These are phyloP conservation scores for Ceratocystis colombiana DNA, from an alignment of 2,329 filamentous ascomycete species.

Conservation along the genomic window DNA sequence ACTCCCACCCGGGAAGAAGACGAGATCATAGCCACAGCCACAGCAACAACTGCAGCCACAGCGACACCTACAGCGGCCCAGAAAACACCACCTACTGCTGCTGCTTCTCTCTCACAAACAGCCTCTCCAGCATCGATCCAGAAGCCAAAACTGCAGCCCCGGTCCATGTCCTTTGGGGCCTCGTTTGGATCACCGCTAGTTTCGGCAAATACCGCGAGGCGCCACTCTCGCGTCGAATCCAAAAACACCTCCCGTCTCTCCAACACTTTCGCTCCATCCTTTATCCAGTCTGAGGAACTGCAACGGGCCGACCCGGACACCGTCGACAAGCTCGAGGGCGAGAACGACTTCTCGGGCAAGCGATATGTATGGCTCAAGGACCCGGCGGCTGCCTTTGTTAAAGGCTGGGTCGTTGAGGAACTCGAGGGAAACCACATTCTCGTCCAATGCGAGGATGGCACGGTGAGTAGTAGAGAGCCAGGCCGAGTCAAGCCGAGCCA, in stretches of 20 bases:
- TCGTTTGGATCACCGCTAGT: conserved; percentile 38
- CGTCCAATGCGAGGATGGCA: conserved; percentile 90
- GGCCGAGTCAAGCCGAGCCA: too few species aligned
- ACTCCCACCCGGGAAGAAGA: conserved; percentile 5
- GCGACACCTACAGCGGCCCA: neutral
- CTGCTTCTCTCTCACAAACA: neutral
- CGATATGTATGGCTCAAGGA: conserved; percentile 97
- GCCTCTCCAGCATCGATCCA: neutral
- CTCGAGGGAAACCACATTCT: conserved; percentile 56
- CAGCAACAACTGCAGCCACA: too few species aligned
- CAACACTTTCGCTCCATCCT: conserved; percentile 87
- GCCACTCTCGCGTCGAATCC: conserved; percentile 49
- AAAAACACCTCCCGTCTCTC: conserved; percentile 54
- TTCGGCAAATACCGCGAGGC: conserved; percentile 33
- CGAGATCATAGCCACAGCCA: neutral
- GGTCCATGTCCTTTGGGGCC: conserved; percentile 31
- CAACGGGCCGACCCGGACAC: conserved; percentile 43
- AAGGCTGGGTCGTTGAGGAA: conserved; percentile 85
- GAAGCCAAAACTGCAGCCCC: conserved; percentile 18
- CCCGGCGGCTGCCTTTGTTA: conserved; percentile 74
- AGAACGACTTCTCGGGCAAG: conserved; percentile 98
- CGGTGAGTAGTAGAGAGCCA: conserved; percentile 44
- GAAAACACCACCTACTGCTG: conserved; percentile 6
- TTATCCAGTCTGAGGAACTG: conserved; percentile 82
- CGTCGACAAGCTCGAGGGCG: conserved; percentile 74